Evolutionary conservation across 2,329 filamentous ascomycete species (phyloP).

Genomic region (Pseudogymnoascus sp.): DNA sequence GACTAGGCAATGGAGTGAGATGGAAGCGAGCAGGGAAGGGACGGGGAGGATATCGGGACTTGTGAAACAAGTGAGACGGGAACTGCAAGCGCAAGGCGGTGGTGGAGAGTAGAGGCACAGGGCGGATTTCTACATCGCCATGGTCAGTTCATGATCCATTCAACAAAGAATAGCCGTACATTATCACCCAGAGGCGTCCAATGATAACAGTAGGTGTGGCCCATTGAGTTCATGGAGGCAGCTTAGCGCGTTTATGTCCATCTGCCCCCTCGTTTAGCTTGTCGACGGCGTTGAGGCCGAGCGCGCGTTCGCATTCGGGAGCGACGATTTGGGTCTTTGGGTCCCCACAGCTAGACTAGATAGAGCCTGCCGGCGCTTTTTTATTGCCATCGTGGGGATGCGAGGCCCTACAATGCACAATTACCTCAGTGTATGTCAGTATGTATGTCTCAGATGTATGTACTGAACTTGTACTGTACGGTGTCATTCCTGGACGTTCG

Average conservation of each 20-base stretch:
- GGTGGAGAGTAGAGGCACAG: not conserved
- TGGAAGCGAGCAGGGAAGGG: not conserved
- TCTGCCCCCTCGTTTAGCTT: not conserved
- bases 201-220: not conserved
- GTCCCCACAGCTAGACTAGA: not conserved
- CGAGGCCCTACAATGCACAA: not conserved
- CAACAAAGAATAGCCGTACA: not conserved
- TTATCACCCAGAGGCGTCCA: not conserved
- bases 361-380: constrained; percentile 2
- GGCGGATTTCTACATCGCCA: not conserved
- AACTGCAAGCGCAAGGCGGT: not conserved
- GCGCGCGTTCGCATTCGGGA: not conserved
- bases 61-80: constrained; percentile 5
- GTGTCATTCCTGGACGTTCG: not conserved
- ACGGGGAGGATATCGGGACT: not conserved
- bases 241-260: not conserved
- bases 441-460: constrained; percentile 4
- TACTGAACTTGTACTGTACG: not conserved
- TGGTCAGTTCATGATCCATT: not conserved
- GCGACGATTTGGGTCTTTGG: not conserved
- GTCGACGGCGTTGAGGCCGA: not conserved
- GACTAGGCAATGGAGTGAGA: not conserved
- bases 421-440: constrained; percentile 2
- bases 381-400: not conserved
- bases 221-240: not conserved